A percentile compares a stretch with the other conserved stretches of the same genome.
Conservation (phyloP, 805 yeast genomes). For the Pichia insulana region DNA sequence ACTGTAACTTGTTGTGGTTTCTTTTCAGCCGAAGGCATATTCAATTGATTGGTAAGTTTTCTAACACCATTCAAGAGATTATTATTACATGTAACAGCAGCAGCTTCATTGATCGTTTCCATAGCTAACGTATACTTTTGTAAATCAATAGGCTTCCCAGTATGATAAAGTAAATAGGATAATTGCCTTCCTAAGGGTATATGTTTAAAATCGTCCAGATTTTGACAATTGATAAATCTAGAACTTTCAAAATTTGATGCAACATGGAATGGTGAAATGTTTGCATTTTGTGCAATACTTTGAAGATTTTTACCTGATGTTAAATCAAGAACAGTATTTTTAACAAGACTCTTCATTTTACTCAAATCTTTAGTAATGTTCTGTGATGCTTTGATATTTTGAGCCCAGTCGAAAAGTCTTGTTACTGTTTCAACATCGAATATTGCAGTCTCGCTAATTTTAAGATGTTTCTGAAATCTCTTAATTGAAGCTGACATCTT, state of each 20-base stretch:
- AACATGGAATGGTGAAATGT: conserved; percentile 16
- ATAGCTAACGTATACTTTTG: conserved; percentile 18
- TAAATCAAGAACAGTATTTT: conserved; percentile 30
- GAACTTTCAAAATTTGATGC: conserved; percentile 15
- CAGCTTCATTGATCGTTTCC: conserved; percentile 2
- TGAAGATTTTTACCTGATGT: conserved; percentile 29
- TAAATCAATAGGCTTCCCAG: conserved; percentile 34
- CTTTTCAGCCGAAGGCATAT: not conserved
- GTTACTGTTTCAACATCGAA: conserved; percentile 20
- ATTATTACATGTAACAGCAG: not conserved
- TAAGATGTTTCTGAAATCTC: conserved; percentile 56
- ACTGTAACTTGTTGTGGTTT: not conserved
- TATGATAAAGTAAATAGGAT: conserved; percentile 41
- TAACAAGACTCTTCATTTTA: conserved; percentile 28
- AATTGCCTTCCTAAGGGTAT: conserved; percentile 24
- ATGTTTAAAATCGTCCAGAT: conserved; percentile 20
- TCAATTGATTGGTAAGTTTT: conserved; percentile 2
- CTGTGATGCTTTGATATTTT: conserved; percentile 26
- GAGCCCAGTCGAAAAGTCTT: conserved; percentile 17
- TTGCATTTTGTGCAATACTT: conserved; percentile 18
- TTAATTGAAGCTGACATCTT: conserved; percentile 58
- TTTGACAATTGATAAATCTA: conserved; percentile 19
- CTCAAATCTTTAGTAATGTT: conserved; percentile 28
- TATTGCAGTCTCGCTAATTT: conserved; percentile 12
- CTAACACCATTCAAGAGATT: conserved; percentile 3